Evolutionary conservation across 2,329 filamentous ascomycete genomes (phyloP).

Genomic region (Phyllosticta ampelicida): DNA sequence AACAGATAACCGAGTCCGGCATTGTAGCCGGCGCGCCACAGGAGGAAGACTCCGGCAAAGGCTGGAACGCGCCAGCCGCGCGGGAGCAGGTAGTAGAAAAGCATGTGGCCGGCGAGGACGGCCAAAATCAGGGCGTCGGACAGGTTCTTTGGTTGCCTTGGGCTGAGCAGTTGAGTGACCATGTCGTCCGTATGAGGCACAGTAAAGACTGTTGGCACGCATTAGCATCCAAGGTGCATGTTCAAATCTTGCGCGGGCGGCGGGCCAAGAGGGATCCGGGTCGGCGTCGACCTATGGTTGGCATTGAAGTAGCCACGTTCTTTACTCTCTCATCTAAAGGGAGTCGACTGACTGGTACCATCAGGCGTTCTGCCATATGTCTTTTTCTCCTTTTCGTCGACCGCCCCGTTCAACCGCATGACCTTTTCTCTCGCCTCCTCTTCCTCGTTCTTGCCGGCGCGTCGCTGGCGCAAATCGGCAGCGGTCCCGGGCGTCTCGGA

Average conservation of each 20-base stretch:
- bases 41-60: conserved; percentile 75
- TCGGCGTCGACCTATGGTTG: background rate
- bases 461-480: conserved; percentile 2
- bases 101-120: conserved; percentile 65
- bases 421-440: conserved; percentile 26
- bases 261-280: background rate
- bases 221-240: background rate
- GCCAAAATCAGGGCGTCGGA: conserved; percentile 72
- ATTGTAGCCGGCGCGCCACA: conserved; percentile 91
- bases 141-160: conserved; percentile 87
- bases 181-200: conserved; percentile 97
- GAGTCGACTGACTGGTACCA: conserved; percentile 62
- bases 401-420: conserved; percentile 39
- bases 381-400: conserved; percentile 51
- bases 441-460: background rate
- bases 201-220: conserved; percentile 62
- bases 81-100: conserved; percentile 64
- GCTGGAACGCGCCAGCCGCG: conserved; percentile 57
- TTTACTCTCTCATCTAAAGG: background rate
- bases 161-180: conserved; percentile 94
- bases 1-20: conserved; percentile 85
- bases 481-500: conserved; percentile 7
- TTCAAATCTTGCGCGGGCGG: background rate
- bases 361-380: conserved; percentile 86
- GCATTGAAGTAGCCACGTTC: background rate